Evolutionary conservation across 2,329 filamentous ascomycete species (phyloP), one percentile per base, ranked within the genome.

Genomic region (Sclerotinia minor): DNA sequence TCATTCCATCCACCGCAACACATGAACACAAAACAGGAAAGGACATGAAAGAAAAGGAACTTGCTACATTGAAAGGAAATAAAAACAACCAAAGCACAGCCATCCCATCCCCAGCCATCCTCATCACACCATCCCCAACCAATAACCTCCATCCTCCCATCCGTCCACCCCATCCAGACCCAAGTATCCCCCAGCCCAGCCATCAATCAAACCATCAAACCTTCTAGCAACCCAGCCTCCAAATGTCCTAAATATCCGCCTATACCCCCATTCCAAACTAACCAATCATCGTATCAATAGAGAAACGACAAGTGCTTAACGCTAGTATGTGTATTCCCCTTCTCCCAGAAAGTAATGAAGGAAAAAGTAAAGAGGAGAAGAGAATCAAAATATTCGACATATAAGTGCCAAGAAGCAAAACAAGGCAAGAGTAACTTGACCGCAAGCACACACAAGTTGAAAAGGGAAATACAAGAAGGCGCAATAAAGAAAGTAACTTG

Each of bases 51-150:
- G 64, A 21, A 32, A 65, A 47, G 38, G 47, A 64, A 19, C 53
- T 67, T 67, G 55, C 65, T 67, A 67, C 65, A 67, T n/a, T 29
- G 55, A 67, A 67, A 54, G 41, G 35, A 67, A 47, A 63, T 63
- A 63, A 64, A 32, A 59, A 58, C 64, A 53, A 60, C 19, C 44
- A 55, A 38, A n/a, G n/a, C 52, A 47, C 53, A n/a, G 59, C 32
- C 61, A 41, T 57, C 35, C 47, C 41, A 41, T 29, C 52, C 19
- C 35, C 8, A 24, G 47, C 24, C 45, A 50, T 61, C 44, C 29
- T 61, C 58, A 61, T 50, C 58, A 61, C 29, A 61, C 29, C 29
- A 35, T 50, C 64, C 26, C 41, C 44, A 53, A 21, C 64, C 45
- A 64, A 32, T 52, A 60, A 47, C 41, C 44, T 35, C 38, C 57